Evolutionary conservation across 257 asterid species (phyloP).

Genomic region (Misopates orontium): DNA sequence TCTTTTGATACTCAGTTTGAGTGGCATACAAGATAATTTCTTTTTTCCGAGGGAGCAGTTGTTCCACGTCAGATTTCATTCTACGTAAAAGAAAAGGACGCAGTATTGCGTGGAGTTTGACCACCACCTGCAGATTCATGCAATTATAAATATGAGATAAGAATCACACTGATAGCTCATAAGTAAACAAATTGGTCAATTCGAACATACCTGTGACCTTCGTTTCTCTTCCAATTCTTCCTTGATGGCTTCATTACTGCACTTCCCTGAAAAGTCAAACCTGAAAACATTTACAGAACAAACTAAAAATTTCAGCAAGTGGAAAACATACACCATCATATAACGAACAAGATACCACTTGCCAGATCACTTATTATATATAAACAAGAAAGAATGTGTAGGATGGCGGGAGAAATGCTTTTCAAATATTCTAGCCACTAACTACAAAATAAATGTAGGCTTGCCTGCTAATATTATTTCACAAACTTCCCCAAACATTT

Average conservation of each 20-base stretch:
- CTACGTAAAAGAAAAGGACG: constrained; percentile 97
- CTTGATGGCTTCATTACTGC: constrained; percentile 54
- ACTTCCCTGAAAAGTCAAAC: constrained; percentile 92
- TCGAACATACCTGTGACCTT: constrained; percentile 65
- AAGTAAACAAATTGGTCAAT: constrained; percentile 16
- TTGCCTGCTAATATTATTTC: constrained; percentile 11
- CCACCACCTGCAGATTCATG: constrained; percentile 70
- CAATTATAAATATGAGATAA: constrained; percentile 5
- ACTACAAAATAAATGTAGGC: no score
- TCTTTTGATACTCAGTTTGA: constrained; percentile 80
- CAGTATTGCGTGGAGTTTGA: constrained; percentile 88
- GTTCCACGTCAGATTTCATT: constrained; percentile 90
- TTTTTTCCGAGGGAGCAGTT: constrained; percentile 86
- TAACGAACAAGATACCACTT: neutral
- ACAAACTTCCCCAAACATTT: no score
- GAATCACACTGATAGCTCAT: constrained; percentile 7
- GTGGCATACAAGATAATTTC: constrained; percentile 91
- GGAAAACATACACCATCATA: constrained; percentile 4
- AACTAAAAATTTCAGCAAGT: constrained; percentile 22
- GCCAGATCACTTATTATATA: neutral
- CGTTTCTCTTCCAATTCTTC: constrained; percentile 89
- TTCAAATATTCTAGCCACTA: neutral
- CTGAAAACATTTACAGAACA: constrained; percentile 42
- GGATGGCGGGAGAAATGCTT: neutral
- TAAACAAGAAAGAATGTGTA: constrained; percentile 1